phyloP scores from a whole-genome alignment of 768 basidiomycete genomes.

The Boletus tomentosulus region DNA sequence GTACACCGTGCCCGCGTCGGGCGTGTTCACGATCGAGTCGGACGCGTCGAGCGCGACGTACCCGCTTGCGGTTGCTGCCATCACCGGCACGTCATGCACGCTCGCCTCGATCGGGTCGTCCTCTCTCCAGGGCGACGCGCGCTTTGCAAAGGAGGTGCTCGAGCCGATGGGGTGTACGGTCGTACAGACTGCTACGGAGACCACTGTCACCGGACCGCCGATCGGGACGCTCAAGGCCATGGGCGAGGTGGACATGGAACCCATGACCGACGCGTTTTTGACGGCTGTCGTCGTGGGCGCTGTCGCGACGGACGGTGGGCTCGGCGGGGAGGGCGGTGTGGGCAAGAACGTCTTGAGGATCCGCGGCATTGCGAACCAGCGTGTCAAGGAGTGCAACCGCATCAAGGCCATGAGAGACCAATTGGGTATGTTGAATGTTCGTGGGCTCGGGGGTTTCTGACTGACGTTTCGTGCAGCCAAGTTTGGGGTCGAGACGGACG shows the following conservation, averaged over 20 bases:
- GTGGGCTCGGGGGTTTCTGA: no score
- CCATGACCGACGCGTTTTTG: constrained; percentile 99
- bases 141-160: constrained; percentile 89
- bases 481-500: constrained; percentile 89
- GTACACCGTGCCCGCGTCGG: constrained; percentile 66
- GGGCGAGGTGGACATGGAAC: constrained; percentile 87
- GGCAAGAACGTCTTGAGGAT: constrained; percentile 65
- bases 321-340: constrained; percentile 28
- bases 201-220: constrained; percentile 89
- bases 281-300: constrained; percentile 92
- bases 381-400: constrained; percentile 97
- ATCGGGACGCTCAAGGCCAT: constrained; percentile 68
- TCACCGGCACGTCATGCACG: constrained; percentile 95
- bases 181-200: constrained; percentile 80
- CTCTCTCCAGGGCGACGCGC: constrained; percentile 95
- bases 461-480: constrained; percentile 53
- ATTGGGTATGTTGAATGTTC: constrained; percentile 54
- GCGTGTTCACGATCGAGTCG: constrained; percentile 83
- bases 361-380: constrained; percentile 92
- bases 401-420: constrained; percentile 97
- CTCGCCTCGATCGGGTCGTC: constrained; percentile 86
- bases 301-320: constrained; percentile 60
- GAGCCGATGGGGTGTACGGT: constrained; percentile 95
- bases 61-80: constrained; percentile 93
- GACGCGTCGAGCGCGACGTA: constrained; percentile 97